Evolutionary conservation across 75 land plant species (phyloP).

Genomic region (Selaginella tamariscina): DNA sequence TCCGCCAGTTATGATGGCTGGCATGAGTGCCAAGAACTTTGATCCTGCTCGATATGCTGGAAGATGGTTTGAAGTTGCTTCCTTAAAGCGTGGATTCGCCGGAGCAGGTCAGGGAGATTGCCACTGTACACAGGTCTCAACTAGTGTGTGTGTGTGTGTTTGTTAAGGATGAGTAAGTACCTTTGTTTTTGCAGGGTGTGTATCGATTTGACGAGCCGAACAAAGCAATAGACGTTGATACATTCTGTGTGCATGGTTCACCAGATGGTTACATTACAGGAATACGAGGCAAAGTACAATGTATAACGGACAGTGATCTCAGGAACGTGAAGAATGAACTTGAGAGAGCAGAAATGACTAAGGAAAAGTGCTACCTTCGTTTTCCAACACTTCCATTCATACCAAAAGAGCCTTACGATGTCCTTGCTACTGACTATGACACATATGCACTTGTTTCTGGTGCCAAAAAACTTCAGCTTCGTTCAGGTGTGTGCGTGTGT

Average conservation of each 20-base stretch:
- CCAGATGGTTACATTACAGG: slow-evolving; percentile 91
- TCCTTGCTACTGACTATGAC: slow-evolving; percentile 88
- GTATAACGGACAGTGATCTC: slow-evolving; percentile 56
- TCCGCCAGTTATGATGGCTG: slow-evolving; percentile 63
- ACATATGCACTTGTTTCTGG: slow-evolving; percentile 88
- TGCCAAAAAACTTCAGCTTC: slow-evolving; percentile 76
- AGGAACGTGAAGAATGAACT: slow-evolving; percentile 39
- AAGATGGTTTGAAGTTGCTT: slow-evolving; percentile 97
- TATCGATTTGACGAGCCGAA: slow-evolving; percentile 52
- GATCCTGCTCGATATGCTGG: slow-evolving; percentile 79
- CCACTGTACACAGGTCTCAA: slow-evolving; percentile 97
- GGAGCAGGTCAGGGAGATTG: slow-evolving; percentile 96
- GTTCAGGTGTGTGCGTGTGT: slow-evolving; percentile 80
- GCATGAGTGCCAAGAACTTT: slow-evolving; percentile 80
- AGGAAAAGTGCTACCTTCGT: slow-evolving; percentile 72
- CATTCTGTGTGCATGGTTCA: slow-evolving; percentile 90
- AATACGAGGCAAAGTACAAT: slow-evolving; percentile 79
- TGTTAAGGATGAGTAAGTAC: too few relatives aligned
- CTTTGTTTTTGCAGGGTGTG: slow-evolving; percentile 63
- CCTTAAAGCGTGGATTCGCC: slow-evolving; percentile 90
- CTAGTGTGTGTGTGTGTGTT: too few relatives aligned
- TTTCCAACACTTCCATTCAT: slow-evolving; percentile 91
- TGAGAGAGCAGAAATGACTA: slow-evolving; percentile 61
- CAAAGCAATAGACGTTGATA: slow-evolving; percentile 74
- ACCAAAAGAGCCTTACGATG: slow-evolving; percentile 90